These are phyloP conservation scores for Panicum miliaceum DNA, from an alignment of 176 grass and related monocot species.

Conservation along the genomic window DNA sequence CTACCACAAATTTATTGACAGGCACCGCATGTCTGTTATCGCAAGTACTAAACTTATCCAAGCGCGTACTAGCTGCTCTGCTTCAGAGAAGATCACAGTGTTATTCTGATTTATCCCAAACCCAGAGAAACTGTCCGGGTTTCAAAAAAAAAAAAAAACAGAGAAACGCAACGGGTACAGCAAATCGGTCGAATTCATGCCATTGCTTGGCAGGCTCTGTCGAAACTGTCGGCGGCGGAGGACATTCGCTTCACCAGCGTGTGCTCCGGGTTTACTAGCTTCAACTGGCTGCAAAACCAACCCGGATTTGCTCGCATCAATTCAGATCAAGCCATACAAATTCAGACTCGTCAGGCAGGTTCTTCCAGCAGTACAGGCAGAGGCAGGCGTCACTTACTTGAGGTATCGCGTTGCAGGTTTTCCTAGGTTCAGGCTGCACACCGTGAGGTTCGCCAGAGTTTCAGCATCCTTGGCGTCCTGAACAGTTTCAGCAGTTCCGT, in stretches of 20 bases:
- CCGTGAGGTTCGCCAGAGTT: slow-evolving; percentile 69
- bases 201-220: slow-evolving; percentile 65
- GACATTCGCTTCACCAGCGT: slow-evolving; percentile 59
- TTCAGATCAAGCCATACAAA: slow-evolving; percentile 9
- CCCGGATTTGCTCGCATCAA: not conserved
- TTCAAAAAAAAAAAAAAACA: no score
- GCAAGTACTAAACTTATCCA: not conserved
- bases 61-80: not conserved
- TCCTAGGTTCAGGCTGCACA: slow-evolving; percentile 80
- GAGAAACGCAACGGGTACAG: not conserved
- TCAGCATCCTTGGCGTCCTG: slow-evolving; percentile 86
- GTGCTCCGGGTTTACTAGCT: slow-evolving; percentile 70
- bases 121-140: no score
- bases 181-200: slow-evolving; percentile 41
- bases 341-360: slow-evolving; percentile 11
- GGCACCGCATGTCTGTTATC: not conserved
- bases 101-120: not conserved
- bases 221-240: slow-evolving; percentile 74
- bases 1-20: not conserved
- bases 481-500: not conserved
- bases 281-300: slow-evolving; percentile 66
- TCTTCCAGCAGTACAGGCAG: not conserved
- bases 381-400: slow-evolving; percentile 52
- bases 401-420: slow-evolving; percentile 73
- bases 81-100: not conserved